Evolutionary conservation across 2,329 filamentous ascomycete genomes (phyloP).

Genomic region (Aureobasidium leucospermi): DNA sequence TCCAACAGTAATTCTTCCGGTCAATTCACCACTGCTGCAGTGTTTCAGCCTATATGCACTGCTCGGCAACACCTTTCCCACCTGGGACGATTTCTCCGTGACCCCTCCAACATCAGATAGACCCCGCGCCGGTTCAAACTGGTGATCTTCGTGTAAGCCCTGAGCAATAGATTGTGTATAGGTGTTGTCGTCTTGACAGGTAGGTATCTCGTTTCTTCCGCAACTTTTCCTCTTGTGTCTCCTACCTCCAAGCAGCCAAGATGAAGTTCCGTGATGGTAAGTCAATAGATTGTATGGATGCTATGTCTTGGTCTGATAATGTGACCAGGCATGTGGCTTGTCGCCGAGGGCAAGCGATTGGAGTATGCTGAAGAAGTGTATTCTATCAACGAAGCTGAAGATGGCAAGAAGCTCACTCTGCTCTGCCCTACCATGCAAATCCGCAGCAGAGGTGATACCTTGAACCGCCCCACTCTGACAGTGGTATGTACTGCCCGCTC

Average conservation of each 20-base stretch:
- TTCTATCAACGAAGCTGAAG: conserved; percentile 39
- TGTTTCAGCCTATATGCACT: background rate
- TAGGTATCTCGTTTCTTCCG: background rate
- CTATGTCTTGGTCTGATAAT: conserved; percentile 13
- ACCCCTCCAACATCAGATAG: background rate
- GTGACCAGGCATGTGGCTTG: conserved; percentile 53
- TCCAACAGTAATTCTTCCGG: background rate
- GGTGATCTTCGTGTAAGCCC: background rate
- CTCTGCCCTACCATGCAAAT: conserved; percentile 54
- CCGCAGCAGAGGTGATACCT: conserved; percentile 45
- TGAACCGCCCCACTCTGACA: conserved; percentile 50
- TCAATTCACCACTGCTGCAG: background rate
- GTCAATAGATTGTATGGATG: background rate
- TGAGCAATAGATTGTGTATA: background rate
- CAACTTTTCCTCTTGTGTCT: background rate
- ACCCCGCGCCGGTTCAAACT: background rate
- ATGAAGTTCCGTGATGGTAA: conserved; percentile 57
- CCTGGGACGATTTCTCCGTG: conserved; percentile 4
- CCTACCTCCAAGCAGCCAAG: conserved; percentile 11
- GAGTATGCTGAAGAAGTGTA: conserved; percentile 62
- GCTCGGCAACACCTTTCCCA: background rate
- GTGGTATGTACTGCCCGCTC: conserved; percentile 32
- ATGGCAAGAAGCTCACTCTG: conserved; percentile 44
- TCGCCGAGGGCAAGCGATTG: conserved; percentile 51
- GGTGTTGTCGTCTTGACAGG: background rate